These are phyloP conservation scores for Rhodotorula sphaerocarpa DNA, from an alignment of 768 basidiomycete genomes.

Conservation along the genomic window DNA sequence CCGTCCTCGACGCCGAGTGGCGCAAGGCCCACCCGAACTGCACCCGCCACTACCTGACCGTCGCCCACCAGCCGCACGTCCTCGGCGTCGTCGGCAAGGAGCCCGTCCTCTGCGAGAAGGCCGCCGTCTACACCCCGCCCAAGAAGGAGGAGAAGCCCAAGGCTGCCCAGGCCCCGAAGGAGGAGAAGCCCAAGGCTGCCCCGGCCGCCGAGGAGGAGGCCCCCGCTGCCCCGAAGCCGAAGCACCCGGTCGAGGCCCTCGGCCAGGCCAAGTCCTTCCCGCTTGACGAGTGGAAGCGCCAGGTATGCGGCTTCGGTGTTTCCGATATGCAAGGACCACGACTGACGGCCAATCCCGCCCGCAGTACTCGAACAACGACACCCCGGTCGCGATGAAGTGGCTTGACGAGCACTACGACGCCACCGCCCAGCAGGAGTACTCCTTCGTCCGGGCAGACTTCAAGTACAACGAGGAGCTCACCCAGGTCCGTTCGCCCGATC, in stretches of 20 bases:
- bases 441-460: slow-evolving; percentile 6
- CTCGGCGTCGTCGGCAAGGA: slow-evolving; percentile 47
- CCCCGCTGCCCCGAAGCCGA: slow-evolving; percentile 42
- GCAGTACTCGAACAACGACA: slow-evolving; percentile 97
- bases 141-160: slow-evolving; percentile 52
- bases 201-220: slow-evolving; percentile 28
- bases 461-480: slow-evolving; percentile 84
- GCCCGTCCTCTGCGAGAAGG: slow-evolving; percentile 24
- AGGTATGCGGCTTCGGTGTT: no score
- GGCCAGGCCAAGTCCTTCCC: slow-evolving; percentile 58
- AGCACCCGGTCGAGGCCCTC: slow-evolving; percentile 88
- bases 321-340: no score
- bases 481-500: slow-evolving; percentile 42
- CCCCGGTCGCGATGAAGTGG: slow-evolving; percentile 86
- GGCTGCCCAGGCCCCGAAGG: slow-evolving; percentile 39
- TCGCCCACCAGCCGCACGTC: slow-evolving; percentile 72
- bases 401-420: slow-evolving; percentile 79
- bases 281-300: slow-evolving; percentile 58
- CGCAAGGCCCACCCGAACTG: slow-evolving; percentile 66
- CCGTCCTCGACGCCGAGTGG: slow-evolving; percentile 55
- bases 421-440: slow-evolving; percentile 43
- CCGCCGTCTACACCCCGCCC: slow-evolving; percentile 46
- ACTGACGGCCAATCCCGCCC: neutral
- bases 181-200: slow-evolving; percentile 41
- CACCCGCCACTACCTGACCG: slow-evolving; percentile 76